phyloP scores from a whole-genome alignment of 2,329 filamentous ascomycete genomes.

The Zasmidium cellare region DNA sequence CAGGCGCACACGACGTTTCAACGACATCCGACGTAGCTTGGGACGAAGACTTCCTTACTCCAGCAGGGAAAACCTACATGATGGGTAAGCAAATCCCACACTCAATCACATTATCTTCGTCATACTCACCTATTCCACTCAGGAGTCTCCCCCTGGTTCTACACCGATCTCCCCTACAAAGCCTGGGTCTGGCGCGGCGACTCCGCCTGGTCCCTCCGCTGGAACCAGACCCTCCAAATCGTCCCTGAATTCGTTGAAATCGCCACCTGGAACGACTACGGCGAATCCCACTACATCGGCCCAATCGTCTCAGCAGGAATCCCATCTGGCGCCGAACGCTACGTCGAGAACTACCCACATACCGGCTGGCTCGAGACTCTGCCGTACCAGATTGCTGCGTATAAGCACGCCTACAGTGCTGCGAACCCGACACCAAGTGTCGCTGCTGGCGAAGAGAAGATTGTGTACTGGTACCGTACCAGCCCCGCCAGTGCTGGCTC shows the following conservation, averaged over 20 bases:
- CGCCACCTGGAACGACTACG: constrained; percentile 62
- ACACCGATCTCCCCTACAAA: constrained; percentile 59
- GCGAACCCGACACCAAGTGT: constrained; percentile 13
- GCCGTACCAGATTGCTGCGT: constrained; percentile 53
- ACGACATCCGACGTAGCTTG: constrained; percentile 45
- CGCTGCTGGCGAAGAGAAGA: constrained; percentile 30
- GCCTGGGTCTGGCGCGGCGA: constrained; percentile 66
- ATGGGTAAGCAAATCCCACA: constrained; percentile 27
- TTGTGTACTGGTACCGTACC: constrained; percentile 49
- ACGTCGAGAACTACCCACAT: constrained; percentile 52
- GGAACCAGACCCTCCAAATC: constrained; percentile 54
- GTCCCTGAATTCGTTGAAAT: constrained; percentile 57
- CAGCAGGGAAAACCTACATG: constrained; percentile 51
- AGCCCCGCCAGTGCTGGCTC: constrained; percentile 38
- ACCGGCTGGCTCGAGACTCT: constrained; percentile 51
- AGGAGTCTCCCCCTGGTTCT: constrained; percentile 53
- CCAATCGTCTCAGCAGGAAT: constrained; percentile 35
- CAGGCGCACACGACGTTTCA: constrained; percentile 52
- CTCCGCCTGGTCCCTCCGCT: constrained; percentile 58
- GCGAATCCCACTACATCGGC: constrained; percentile 57
- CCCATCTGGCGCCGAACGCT: constrained; percentile 46
- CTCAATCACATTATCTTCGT: neutral
- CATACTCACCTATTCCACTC: neutral
- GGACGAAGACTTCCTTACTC: constrained; percentile 26
- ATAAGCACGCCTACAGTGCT: constrained; percentile 45